Conservation (phyloP, 805 yeast species). For the Cyberlindnera xylosilytica region DNA sequence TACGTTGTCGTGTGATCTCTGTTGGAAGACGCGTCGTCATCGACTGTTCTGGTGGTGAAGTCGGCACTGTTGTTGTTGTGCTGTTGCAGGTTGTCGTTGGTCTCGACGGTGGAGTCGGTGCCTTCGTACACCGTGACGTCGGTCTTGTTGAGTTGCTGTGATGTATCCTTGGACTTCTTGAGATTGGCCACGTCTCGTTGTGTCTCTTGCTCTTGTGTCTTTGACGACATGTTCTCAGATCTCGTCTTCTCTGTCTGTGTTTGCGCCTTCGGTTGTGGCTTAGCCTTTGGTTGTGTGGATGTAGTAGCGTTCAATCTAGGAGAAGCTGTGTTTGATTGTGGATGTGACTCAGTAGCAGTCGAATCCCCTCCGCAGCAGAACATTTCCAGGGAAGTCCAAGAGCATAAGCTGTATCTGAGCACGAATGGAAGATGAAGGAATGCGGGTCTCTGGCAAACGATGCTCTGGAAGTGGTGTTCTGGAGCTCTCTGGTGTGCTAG, state of each 20-base stretch:
- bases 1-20: not conserved
- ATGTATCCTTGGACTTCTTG: not conserved
- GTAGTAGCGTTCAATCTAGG: not conserved
- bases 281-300: not conserved
- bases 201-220: not conserved
- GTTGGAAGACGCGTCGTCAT: conserved; percentile 5
- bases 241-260: not conserved
- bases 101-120: conserved; percentile 25
- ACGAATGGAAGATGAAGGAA: no score
- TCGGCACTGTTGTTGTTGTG: conserved; percentile 5
- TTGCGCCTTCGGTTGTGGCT: not conserved
- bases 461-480: no score
- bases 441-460: no score
- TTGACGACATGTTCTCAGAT: not conserved
- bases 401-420: not conserved
- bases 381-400: not conserved
- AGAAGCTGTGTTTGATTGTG: not conserved
- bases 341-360: not conserved
- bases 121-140: conserved; percentile 29
- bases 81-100: conserved; percentile 4
- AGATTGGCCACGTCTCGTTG: not conserved
- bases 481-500: no score
- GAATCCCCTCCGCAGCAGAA: conserved; percentile 11
- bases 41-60: conserved; percentile 8
- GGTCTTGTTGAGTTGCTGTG: conserved; percentile 15